Evolutionary conservation across 139 green algal genomes (phyloP), one percentile per base, ranked within the genome.

Genomic region (Gonium pectorale): DNA sequence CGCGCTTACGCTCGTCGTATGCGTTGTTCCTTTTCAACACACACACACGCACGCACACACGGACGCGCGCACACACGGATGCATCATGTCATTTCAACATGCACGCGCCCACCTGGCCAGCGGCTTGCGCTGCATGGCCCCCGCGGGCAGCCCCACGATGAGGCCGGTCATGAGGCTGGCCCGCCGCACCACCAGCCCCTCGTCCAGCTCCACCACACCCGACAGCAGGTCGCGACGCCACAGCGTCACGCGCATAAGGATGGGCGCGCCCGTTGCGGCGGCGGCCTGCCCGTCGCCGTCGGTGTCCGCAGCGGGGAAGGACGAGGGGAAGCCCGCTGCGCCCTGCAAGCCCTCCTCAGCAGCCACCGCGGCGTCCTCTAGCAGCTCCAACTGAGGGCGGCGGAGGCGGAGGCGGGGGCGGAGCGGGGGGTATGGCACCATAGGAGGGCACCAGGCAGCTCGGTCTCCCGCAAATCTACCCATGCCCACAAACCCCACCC

Each of bases 211-310:
- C 59, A 77, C 35, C 49, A 86, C 51, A 15, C 79, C 66, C n/a
- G 51, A 60, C 62, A 88, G 63, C 83, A 88, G 72, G 51, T 88
- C 83, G 21, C 83, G 83, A 0, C 83, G 72, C 83, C 72, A 89
- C 44, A 89, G 77, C 40, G 51, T 54, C 21, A 89, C 2, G 17
- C 27, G 24, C 44, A 84, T 66, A 24, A 44, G 74, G 5, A 35
- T 51, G 31, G 7, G 1, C 17, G 29, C 9, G 11, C 17, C 63
- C 0, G 3, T 3, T 11, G 7, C 8, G 7, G 2, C n/a, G 2
- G 2, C 3, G 44, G 8, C 0, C 11, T 43, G 40, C 22, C 15
- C 40, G 40, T 21, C 29, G 43, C 35, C 35, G 3, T 73, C 21
- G 24, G 21, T 37, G 17, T 35, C 24, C 22, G 8, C 46, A 7